These are phyloP conservation scores for Cladosporium sp. DNA, from an alignment of 2,329 filamentous ascomycete species.

Conservation along the genomic window DNA sequence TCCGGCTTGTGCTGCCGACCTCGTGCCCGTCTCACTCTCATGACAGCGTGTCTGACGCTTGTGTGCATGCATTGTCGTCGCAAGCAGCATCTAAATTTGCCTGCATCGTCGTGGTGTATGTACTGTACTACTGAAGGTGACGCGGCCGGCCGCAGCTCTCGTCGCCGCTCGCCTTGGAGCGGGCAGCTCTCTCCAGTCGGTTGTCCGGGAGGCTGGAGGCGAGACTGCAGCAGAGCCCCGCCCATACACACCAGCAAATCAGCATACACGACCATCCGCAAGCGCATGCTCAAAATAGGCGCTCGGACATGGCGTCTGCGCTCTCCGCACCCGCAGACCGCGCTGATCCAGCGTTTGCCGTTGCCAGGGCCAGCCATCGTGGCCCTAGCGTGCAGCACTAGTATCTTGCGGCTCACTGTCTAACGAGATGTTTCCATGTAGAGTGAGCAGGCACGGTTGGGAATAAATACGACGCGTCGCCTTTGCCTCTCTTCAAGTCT, in stretches of 20 bases:
- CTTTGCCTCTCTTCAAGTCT: not conserved
- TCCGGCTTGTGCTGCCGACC: not conserved
- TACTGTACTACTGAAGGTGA: not conserved
- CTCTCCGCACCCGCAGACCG: not conserved
- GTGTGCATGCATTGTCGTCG: not conserved
- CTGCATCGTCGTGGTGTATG: not conserved
- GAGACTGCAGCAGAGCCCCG: not conserved
- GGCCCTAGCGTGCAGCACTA: not conserved
- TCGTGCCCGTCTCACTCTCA: not conserved
- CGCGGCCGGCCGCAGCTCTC: constrained; percentile 2
- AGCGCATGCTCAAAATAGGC: not conserved
- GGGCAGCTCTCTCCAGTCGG: not conserved
- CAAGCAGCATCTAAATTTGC: not conserved
- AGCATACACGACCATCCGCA: not conserved
- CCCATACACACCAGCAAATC: not conserved
- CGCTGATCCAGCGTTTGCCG: not conserved
- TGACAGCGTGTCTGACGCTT: too few relatives aligned
- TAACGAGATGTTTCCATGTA: not conserved
- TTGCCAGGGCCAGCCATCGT: constrained; percentile 1
- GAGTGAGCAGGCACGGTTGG: not conserved
- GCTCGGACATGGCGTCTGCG: not conserved
- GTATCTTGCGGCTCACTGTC: not conserved
- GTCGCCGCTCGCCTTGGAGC: not conserved
- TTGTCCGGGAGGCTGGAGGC: not conserved
- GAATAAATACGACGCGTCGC: constrained; percentile 4